phyloP scores from a whole-genome alignment of 805 yeast species.

The Cyberlindnera maclurae region DNA sequence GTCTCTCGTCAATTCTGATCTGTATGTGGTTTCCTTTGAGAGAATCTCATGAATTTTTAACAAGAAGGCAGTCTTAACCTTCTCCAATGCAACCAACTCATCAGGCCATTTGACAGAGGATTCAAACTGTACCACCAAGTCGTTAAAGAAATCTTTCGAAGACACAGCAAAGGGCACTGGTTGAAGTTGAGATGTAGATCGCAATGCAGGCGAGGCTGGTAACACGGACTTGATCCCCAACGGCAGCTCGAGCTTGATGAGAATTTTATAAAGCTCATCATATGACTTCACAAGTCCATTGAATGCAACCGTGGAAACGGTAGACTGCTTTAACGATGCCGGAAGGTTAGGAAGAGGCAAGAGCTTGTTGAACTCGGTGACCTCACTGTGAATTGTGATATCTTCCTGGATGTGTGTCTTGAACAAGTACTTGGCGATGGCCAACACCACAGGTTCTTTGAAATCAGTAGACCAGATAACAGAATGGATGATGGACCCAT shows the following conservation, averaged over 20 bases:
- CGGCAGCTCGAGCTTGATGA: conserved; percentile 52
- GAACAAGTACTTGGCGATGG: conserved; percentile 58
- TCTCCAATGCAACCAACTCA: conserved; percentile 76
- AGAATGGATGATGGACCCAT: conserved; percentile 85
- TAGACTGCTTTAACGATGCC: conserved; percentile 47
- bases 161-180: conserved; percentile 80
- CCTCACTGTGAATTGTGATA: conserved; percentile 26
- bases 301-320: conserved; percentile 35
- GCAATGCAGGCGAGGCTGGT: conserved; percentile 67
- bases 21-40: conserved; percentile 43
- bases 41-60: conserved; percentile 53
- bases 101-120: conserved; percentile 94
- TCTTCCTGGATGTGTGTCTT: conserved; percentile 52
- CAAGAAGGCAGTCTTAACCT: conserved; percentile 85
- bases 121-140: conserved; percentile 80
- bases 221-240: conserved; percentile 61
- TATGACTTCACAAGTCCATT: conserved; percentile 43
- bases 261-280: conserved; percentile 47
- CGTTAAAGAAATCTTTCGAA: conserved; percentile 74
- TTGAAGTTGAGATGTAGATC: conserved; percentile 67
- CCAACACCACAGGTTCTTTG: conserved; percentile 53
- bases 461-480: conserved; percentile 72
- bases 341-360: conserved; percentile 58
- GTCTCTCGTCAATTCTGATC: conserved; percentile 59
- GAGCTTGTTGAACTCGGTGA: conserved; percentile 39